Evolutionary conservation across 148 eudicot genomes (phyloP), one percentile per base, ranked within the genome.

Genomic region (Dysphania ambrosioides): DNA sequence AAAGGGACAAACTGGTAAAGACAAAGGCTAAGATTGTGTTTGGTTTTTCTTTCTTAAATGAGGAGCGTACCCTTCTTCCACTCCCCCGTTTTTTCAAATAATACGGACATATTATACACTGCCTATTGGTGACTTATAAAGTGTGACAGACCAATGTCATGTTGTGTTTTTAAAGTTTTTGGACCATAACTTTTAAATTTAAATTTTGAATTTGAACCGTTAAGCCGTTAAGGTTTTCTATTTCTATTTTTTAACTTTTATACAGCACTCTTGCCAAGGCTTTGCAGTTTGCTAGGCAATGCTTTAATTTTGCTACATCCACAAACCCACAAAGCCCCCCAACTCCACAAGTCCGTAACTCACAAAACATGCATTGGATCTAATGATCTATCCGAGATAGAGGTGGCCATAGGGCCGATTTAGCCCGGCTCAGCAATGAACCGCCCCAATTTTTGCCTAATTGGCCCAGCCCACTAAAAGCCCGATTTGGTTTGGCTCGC

Each of bases 191-290:
- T 31, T 47, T 3, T 64, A 56, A 56, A 56, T 63, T 64, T 64
- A 31, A 64, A 64, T 64, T 64, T 64, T 30, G 38, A 64, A 30
- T 64, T 64, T 34, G 41, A 64, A 64, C 38, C 10, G 4, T n/a
- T 27, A n/a, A n/a, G n/a, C n/a, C 63, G 23, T 64, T 16, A 64
- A 34, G n/a, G 1, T 32, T 34, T n/a, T 56, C 23, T 24, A 4
- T 56, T 11, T 56, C 10, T 19, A 19, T 21, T 55, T 56, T 56
- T 56, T 56, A 47, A 27, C 23, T 56, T 56, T 56, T 56, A 29
- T 56, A 27, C 26, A 56, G 53, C 53, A 47, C 53, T 47, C 53
- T 47, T 47, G 53, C 53, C 21, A 15, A 47, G 53, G 53, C 53
- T 47, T 47, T 47, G 53, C 53, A 47, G 53, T 47, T 47, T 47